Evolutionary conservation across 495 filamentous ascomycete species (phyloP), one percentile per base, ranked within the genome.

Genomic region (Penicillium turbatum): DNA sequence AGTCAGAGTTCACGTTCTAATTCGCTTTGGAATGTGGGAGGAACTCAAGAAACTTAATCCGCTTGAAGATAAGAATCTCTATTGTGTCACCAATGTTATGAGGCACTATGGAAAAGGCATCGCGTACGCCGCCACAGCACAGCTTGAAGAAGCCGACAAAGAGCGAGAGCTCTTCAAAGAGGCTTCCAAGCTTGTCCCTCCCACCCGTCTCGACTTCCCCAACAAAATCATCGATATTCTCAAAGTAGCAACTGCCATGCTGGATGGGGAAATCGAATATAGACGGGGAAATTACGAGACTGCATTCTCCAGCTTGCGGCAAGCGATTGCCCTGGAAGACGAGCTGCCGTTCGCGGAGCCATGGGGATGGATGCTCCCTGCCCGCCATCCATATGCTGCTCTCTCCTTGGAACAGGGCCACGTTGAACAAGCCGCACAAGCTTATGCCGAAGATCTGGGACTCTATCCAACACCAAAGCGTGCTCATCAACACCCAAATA

Each of bases 331-430:
- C 11, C 65, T 75, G 8, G 56, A 83, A 48, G 78, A 82, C 45
- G 51, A 53, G 0, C 69, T 87, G 6, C 76, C 74, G 0, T 87
- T 81, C 48, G 77, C 81, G 35, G 84, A 87, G 65, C 84, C 84
- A 1, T 86, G 82, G 84, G 79, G 79, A 0, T 84, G 81, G 81
- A 84, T 85, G 81, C 79, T 82, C 45, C 81, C 83, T 2, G 78
- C 81, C 0, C 70, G 81, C 4, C 83, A 87, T 65, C 81, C 83
- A 6, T 82, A 81, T 46, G 84, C 77, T 0, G 84, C 82, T 2
- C 68, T 86, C 0, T 66, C 81, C 1, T 57, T 82, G 9, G 84
- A 87, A 49, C 84, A 85, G 48, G 78, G 77, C 2, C 66, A 68
- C 8, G 68, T 79, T 17, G 70, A 78, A 17, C 68, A 82, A 35